Percentiles rank a stretch among this genome's conserved stretches.
Conservation (phyloP, 2,329 filamentous ascomycete genomes). For the Teratosphaeria epicoccoides region DNA sequence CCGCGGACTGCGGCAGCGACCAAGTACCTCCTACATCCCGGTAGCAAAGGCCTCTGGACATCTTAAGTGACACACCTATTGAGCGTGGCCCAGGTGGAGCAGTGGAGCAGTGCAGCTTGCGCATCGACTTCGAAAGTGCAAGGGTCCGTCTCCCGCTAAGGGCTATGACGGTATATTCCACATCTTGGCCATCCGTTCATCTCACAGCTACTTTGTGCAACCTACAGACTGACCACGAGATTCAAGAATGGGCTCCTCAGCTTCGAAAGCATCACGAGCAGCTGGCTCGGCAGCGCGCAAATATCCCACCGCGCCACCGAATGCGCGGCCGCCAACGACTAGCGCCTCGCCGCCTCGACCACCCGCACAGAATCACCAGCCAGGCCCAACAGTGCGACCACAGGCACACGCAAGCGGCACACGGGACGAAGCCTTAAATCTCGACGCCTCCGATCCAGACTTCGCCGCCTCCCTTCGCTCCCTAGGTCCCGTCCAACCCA, state of each 20-base stretch:
- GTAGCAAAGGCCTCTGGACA: not conserved
- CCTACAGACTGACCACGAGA: not conserved
- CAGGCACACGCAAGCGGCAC: slow-evolving; percentile 28
- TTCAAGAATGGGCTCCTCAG: slow-evolving; percentile 40
- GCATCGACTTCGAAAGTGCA: no score
- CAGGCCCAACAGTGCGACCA: slow-evolving; percentile 33
- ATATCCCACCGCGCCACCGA: slow-evolving; percentile 40
- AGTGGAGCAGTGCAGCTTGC: not conserved
- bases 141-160: not conserved
- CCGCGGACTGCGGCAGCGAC: not conserved
- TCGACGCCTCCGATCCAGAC: slow-evolving; percentile 50
- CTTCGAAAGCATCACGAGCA: slow-evolving; percentile 1
- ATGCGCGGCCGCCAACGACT: slow-evolving; percentile 16
- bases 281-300: slow-evolving; percentile 37
- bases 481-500: slow-evolving; percentile 48
- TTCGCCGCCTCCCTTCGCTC: slow-evolving; percentile 72
- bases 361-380: slow-evolving; percentile 20
- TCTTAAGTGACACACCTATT: no score
- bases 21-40: not conserved
- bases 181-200: no score
- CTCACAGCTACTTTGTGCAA: no score
- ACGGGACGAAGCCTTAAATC: slow-evolving; percentile 42
- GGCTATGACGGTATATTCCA: not conserved
- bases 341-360: slow-evolving; percentile 18
- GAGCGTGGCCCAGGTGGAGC: no score